Evolutionary conservation across 768 basidiomycete species (phyloP).

Genomic region (Trametes sanguinea): DNA sequence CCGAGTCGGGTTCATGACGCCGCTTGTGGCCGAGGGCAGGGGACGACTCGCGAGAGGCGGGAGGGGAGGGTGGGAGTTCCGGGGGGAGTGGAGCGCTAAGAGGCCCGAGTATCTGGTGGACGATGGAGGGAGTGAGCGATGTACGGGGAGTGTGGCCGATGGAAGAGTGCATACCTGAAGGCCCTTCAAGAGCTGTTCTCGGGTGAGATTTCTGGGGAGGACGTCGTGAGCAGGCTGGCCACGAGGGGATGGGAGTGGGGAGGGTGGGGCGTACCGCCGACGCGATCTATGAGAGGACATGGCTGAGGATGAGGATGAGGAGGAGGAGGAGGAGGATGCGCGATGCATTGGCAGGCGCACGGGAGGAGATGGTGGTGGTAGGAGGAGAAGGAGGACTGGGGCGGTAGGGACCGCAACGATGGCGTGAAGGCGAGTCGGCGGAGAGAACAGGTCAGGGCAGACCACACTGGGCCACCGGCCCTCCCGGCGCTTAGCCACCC

Average conservation of each 20-base stretch:
- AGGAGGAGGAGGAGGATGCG: constrained; percentile 29
- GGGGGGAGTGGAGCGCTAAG: constrained; percentile 45
- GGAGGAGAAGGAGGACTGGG: constrained; percentile 40
- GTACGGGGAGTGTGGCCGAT: constrained; percentile 20
- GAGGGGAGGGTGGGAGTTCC: constrained; percentile 48
- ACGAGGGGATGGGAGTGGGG: constrained; percentile 28
- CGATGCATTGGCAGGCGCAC: constrained; percentile 34
- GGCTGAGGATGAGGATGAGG: constrained; percentile 30
- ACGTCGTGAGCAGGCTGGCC: constrained; percentile 20
- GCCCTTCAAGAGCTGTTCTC: constrained; percentile 40
- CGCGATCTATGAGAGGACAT: constrained; percentile 29
- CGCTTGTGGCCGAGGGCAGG: constrained; percentile 43
- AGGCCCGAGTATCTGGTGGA: constrained; percentile 42
- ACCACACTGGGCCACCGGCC: constrained; percentile 26
- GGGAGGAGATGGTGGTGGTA: constrained; percentile 39
- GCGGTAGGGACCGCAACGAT: constrained; percentile 45
- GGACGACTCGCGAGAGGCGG: constrained; percentile 45
- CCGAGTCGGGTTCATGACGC: constrained; percentile 34
- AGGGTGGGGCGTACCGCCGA: constrained; percentile 37
- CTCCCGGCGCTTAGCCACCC: constrained; percentile 11
- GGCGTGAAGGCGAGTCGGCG: constrained; percentile 35
- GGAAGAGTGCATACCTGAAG: constrained; percentile 38
- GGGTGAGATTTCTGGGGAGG: constrained; percentile 27
- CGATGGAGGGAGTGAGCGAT: neutral
- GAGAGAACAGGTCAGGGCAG: constrained; percentile 30